These are phyloP conservation scores for Podila verticillata DNA, from an alignment of 192 early-diverging fungal species.

Conservation along the genomic window DNA sequence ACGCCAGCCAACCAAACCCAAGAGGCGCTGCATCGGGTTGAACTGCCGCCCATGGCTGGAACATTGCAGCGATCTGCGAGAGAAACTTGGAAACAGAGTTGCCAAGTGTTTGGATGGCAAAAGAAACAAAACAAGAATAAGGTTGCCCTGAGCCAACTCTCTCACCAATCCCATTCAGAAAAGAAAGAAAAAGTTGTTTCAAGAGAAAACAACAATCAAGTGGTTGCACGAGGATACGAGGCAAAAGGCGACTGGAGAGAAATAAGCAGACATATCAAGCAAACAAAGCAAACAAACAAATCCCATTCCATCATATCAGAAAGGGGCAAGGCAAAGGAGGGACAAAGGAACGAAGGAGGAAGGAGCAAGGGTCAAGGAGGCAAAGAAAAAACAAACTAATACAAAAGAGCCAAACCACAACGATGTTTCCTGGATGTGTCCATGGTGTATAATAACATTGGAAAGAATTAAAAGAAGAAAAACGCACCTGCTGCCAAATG, in stretches of 20 bases:
- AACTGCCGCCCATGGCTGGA: not conserved
- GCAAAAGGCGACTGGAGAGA: conserved; percentile 3
- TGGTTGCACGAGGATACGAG: not conserved
- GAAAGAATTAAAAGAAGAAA: conserved; percentile 1
- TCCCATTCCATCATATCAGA: not conserved
- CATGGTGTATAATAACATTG: too few relatives aligned
- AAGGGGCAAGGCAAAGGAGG: too few relatives aligned
- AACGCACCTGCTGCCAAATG: conserved; percentile 78
- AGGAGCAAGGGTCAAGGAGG: too few relatives aligned
- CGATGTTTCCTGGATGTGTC: not conserved
- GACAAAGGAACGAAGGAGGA: too few relatives aligned
- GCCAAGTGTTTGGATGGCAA: not conserved
- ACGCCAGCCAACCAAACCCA: too few relatives aligned
- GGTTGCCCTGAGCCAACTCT: not conserved
- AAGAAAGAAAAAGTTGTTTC: not conserved
- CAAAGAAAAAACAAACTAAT: too few relatives aligned
- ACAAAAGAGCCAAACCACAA: too few relatives aligned
- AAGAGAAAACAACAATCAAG: not conserved
- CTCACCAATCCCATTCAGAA: not conserved
- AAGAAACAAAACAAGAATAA: not conserved
- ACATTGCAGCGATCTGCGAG: not conserved
- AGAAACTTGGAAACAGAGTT: not conserved
- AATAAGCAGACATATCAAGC: too few relatives aligned
- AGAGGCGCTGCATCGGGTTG: too few relatives aligned
- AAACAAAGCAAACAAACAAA: not conserved